Evolutionary conservation across 306 rosid species (phyloP), one percentile per base, ranked within the genome.

Genomic region (Malus sieversii): DNA sequence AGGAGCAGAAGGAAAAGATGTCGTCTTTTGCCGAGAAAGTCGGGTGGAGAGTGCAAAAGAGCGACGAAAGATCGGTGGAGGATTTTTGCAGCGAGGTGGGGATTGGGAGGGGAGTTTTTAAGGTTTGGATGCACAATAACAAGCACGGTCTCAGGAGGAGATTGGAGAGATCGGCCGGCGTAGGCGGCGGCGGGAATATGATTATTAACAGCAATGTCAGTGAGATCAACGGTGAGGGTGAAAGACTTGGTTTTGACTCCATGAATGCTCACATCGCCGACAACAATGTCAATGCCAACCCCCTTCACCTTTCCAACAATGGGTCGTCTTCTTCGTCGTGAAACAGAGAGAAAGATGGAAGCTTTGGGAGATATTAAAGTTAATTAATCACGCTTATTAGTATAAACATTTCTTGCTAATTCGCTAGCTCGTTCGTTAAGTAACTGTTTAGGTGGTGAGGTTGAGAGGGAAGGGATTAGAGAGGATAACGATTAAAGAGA

Each of bases 51-150:
- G 84, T 93, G 91, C 88, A 84, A 15, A 91, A 81, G 63, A 76
- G 88, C 23, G 92, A 87, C 15, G 90, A 90, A 65, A 84, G 74
- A 2, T 46, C 77, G 58, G 90, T 91, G 18, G 88, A 88, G 68
- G 85, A 90, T 14, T 93, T 93, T 58, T 93, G 98, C 65, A 83
- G 78, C 12, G 94, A 91, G 59, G 40, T 93, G 30, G 94, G 94
- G 48, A 88, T 93, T 20, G 62, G 90, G 2, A 88, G 86, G 75
- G 85, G 89, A 19, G 96, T 90, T 12, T 87, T 91, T 82, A 93
- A 87, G 80, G 94, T 91, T 55, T 93, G 98, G 98, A 93, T 93
- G 97, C 97, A 91, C 79, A 93, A 93, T 58, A 93, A 93, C 85
- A 93, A 93, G 88, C 86, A 90, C 85, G 83, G 71, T n/a, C 66